Evolutionary conservation across 1,284 basidiomycete genomes (phyloP).

Genomic region (Heterobasidion occidentale): DNA sequence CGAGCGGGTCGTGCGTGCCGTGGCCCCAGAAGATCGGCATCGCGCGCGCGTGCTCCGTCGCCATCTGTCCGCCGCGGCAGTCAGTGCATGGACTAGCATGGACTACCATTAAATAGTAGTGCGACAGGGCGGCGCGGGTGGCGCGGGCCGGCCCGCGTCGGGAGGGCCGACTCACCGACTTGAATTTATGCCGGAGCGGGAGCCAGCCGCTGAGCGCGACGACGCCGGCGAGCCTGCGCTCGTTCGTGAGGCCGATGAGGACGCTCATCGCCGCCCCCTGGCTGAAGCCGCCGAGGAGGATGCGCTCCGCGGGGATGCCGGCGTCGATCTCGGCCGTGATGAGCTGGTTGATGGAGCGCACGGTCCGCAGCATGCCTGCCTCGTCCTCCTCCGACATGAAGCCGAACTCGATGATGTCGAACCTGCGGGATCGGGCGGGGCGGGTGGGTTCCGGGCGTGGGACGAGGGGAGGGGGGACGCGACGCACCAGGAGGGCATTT

Average conservation of each 20-base stretch:
- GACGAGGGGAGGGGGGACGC: constrained; percentile 4
- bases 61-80: constrained; percentile 39
- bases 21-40: constrained; percentile 88
- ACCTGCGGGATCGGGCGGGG: constrained; percentile 36
- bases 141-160: neutral
- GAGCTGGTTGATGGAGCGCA: constrained; percentile 55
- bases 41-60: constrained; percentile 43
- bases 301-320: constrained; percentile 59
- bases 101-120: too few relatives aligned
- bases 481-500: constrained; percentile 66
- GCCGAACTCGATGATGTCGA: constrained; percentile 69
- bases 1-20: constrained; percentile 71
- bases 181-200: constrained; percentile 56
- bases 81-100: too few relatives aligned
- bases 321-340: constrained; percentile 69
- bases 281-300: constrained; percentile 82
- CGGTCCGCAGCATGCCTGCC: constrained; percentile 61
- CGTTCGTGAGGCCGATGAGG: constrained; percentile 61
- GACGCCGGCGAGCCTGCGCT: constrained; percentile 67
- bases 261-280: constrained; percentile 82
- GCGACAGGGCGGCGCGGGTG: too few relatives aligned
- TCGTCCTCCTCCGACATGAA: constrained; percentile 64
- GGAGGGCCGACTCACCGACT: constrained; percentile 37
- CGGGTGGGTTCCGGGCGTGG: neutral
- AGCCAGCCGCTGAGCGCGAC: constrained; percentile 74